phyloP scores from a whole-genome alignment of 306 rosid genomes.

The Elaeagnus macrophylla region DNA sequence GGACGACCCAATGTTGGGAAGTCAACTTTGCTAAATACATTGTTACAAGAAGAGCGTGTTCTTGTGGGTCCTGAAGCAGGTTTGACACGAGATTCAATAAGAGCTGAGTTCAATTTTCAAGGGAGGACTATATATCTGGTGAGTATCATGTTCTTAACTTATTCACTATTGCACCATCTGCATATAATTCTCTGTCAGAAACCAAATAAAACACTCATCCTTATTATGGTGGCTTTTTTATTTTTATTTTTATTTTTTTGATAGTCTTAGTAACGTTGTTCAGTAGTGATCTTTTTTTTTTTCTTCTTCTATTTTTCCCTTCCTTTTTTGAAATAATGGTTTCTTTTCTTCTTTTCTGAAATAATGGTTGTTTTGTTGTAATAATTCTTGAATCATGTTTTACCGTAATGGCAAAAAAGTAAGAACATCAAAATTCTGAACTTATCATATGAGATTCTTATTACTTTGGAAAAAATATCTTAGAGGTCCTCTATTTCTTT shows the following conservation, averaged over 20 bases:
- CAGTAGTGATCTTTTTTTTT: not conserved
- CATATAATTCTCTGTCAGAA: not conserved
- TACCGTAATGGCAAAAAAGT: no score
- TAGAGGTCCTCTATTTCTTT: no score
- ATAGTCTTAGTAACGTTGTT: no score
- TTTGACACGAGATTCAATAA: conserved; percentile 84
- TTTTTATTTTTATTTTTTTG: no score
- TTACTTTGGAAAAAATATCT: no score
- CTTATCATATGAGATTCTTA: no score
- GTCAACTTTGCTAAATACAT: conserved; percentile 78
- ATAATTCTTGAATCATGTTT: not conserved
- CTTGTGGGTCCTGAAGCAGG: conserved; percentile 98
- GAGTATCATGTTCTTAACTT: conserved; percentile 5
- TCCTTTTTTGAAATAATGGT: not conserved
- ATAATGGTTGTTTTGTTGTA: no score
- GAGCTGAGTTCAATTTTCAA: conserved; percentile 81
- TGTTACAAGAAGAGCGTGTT: conserved; percentile 89
- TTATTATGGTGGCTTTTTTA: no score
- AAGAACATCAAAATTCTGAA: no score
- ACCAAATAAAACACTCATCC: not conserved
- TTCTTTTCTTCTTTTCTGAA: not conserved
- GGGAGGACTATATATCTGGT: conserved; percentile 83
- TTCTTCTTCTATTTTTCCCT: no score
- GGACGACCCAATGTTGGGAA: conserved; percentile 98
- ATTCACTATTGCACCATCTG: not conserved